phyloP scores from a whole-genome alignment of 2,329 filamentous ascomycete genomes.

The Hymenoscyphus fructigenus region DNA sequence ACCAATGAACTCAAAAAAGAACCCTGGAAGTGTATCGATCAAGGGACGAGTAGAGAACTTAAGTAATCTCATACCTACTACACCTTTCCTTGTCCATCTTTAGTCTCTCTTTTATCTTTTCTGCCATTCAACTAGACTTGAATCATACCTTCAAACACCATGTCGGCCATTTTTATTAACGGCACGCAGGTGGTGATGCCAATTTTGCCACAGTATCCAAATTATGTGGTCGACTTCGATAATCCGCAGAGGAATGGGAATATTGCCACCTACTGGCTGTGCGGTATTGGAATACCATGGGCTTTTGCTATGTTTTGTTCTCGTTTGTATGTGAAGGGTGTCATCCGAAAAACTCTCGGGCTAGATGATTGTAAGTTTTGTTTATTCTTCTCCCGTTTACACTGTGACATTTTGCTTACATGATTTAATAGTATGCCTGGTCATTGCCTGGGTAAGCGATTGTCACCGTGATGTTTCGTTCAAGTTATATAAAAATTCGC shows the following conservation, averaged over 20 bases:
- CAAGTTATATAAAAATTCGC: not conserved
- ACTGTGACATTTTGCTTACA: too few species aligned
- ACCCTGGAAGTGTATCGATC: too few species aligned
- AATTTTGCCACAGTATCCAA: not conserved
- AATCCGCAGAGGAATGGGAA: not conserved
- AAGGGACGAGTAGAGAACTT: too few species aligned
- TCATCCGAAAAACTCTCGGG: not conserved
- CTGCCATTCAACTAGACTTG: not conserved
- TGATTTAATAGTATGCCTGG: slow-evolving; percentile 1
- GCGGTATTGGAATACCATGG: not conserved
- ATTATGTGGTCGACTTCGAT: slow-evolving; percentile 2
- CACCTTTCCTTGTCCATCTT: too few species aligned
- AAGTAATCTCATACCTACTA: too few species aligned
- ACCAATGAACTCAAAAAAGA: too few species aligned
- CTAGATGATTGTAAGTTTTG: slow-evolving; percentile 5
- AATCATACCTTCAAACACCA: too few species aligned
- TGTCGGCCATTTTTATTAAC: not conserved
- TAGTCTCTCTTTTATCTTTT: too few species aligned
- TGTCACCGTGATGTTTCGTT: not conserved
- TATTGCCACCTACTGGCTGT: slow-evolving; percentile 1
- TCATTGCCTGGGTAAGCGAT: slow-evolving; percentile 5
- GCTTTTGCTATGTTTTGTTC: not conserved
- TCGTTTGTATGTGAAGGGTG: slow-evolving; percentile 1
- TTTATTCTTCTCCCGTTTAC: not conserved
- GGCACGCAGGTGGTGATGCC: not conserved